Percentiles rank a stretch among this genome's conserved stretches.
phyloP scores from a whole-genome alignment of 257 asterid species.

The Solanum virginianum region DNA sequence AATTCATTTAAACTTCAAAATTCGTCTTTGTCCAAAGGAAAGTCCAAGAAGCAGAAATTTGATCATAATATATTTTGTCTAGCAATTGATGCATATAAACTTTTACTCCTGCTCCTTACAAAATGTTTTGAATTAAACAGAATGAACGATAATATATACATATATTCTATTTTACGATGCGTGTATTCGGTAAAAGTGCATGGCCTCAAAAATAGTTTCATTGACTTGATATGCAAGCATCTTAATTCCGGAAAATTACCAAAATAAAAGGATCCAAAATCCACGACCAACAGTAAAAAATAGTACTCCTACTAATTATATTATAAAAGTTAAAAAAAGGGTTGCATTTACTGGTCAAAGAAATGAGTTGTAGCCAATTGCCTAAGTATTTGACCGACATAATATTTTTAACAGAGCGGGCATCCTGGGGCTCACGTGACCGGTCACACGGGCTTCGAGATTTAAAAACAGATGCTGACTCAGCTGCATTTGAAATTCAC shows the following conservation, averaged over 20 bases:
- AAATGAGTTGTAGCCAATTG: conserved; percentile 7
- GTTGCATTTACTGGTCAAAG: conserved; percentile 36
- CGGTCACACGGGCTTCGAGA: conserved; percentile 56
- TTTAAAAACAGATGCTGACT: conserved; percentile 16
- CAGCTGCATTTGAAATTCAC: conserved; percentile 31
- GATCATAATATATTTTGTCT: not conserved
- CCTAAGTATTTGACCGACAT: conserved; percentile 40
- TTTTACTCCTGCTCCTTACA: not conserved
- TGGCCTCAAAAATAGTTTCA: not conserved
- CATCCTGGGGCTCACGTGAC: conserved; percentile 87
- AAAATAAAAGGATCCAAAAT: not conserved
- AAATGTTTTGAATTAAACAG: not conserved
- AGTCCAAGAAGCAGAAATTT: not conserved
- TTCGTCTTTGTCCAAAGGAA: not conserved
- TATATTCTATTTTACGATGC: too few relatives aligned
- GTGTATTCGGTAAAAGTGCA: too few relatives aligned
- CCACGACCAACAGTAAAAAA: not conserved
- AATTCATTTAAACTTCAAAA: not conserved
- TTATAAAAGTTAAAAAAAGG: not conserved
- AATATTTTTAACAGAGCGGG: conserved; percentile 36
- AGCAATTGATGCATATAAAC: not conserved
- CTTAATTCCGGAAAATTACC: not conserved
- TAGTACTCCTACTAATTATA: not conserved
- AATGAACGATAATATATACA: too few relatives aligned
- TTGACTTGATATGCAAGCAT: not conserved